phyloP scores from a whole-genome alignment of 2,329 filamentous ascomycete species.

The Aphanoascus verrucosus region DNA sequence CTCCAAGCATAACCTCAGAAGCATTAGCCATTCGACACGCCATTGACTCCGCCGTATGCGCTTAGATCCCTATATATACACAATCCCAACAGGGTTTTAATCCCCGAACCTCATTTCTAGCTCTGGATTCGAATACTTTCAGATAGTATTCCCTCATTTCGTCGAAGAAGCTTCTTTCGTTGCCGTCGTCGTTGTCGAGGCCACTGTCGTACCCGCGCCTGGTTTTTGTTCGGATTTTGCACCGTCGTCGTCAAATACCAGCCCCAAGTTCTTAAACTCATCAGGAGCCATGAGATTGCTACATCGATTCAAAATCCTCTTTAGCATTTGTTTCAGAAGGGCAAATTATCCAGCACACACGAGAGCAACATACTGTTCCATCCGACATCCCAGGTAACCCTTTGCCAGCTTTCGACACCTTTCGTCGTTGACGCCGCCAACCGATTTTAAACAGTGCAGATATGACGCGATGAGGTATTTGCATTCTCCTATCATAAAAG shows the following conservation, averaged over 20 bases:
- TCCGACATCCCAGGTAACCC: conserved; percentile 77
- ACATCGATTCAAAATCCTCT: background rate
- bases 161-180: background rate
- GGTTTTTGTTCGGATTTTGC: conserved; percentile 13
- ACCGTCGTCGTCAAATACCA: conserved; percentile 44
- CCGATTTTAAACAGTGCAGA: conserved; percentile 73
- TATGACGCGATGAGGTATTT: conserved; percentile 79
- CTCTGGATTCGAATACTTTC: too few relatives aligned
- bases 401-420: conserved; percentile 80
- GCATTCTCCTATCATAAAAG: conserved; percentile 61
- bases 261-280: conserved; percentile 88
- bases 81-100: background rate
- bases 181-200: background rate
- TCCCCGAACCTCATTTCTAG: background rate
- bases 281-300: conserved; percentile 95
- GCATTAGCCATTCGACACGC: background rate
- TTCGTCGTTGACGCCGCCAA: conserved; percentile 72
- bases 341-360: conserved; percentile 1
- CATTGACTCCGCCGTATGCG: conserved; percentile 1
- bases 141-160: background rate
- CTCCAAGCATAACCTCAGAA: too few relatives aligned
- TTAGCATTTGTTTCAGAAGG: background rate
- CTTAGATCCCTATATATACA: background rate
- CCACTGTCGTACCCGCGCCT: too few relatives aligned
- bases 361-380: conserved; percentile 64